Evolutionary conservation across 768 basidiomycete genomes (phyloP).

Genomic region (Cystofilobasidium ferigula): DNA sequence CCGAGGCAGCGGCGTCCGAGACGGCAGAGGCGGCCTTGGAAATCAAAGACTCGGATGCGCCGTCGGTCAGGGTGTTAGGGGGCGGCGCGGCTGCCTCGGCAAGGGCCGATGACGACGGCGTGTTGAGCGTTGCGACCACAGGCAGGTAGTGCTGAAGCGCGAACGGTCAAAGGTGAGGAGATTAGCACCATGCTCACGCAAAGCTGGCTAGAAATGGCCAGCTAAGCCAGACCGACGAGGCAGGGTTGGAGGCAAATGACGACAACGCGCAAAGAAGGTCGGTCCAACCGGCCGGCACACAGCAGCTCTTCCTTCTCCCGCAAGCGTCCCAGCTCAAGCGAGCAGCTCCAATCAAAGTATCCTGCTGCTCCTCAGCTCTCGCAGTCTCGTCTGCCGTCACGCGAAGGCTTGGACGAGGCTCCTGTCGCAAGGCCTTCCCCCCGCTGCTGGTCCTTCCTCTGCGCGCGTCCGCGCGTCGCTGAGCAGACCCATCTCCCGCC

Average conservation of each 20-base stretch:
- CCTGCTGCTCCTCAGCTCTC: no score
- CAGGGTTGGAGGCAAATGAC: background rate
- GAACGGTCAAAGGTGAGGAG: no score
- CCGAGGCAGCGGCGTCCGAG: background rate
- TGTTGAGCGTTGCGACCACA: conserved; percentile 41
- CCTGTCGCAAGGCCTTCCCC: no score
- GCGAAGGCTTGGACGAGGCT: no score
- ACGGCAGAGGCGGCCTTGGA: background rate
- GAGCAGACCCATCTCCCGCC: no score
- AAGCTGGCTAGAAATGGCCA: background rate
- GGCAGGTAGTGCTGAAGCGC: conserved; percentile 72
- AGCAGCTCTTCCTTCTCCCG: no score
- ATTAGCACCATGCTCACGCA: background rate
- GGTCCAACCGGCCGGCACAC: background rate
- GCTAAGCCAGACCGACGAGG: no score
- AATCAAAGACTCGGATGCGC: conserved; percentile 44
- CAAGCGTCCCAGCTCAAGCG: no score
- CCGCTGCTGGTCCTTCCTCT: no score
- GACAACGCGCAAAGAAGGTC: background rate
- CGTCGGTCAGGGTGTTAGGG: conserved; percentile 50
- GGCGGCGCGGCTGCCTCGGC: conserved; percentile 37
- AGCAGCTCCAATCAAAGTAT: no score
- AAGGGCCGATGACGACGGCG: background rate
- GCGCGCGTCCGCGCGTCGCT: no score
- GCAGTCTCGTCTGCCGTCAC: no score